Evolutionary conservation across 2,329 filamentous ascomycete species (phyloP), one percentile per base, ranked within the genome.

Genomic region (Endothia cerciana): DNA sequence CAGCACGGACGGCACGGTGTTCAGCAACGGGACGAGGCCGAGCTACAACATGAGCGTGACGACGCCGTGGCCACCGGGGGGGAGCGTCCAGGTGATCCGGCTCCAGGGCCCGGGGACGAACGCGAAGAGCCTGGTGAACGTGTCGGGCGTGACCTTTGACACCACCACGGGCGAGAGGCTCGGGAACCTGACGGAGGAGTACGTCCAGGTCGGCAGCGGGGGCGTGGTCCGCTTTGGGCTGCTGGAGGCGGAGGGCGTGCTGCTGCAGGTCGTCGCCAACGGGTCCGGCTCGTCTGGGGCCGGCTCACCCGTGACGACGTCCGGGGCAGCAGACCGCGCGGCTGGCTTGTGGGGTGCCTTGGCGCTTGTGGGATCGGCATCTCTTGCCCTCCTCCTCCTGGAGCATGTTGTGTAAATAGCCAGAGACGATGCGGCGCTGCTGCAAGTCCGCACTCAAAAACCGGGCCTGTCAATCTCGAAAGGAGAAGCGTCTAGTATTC

Each of bases 61-160:
- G 28, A 76, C 75, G 55, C 69, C 75, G 2, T 77, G 75, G 75
- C 58, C 68, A n/a, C 28, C 68, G 4, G 73, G 72, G 4, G 47
- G 57, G 6, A 58, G 61, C 22, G 72, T 74, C n/a, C 63, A 41
- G 17, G 69, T 74, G 15, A 67, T 73, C 19, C 68, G 76, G 47
- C 70, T 77, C 8, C 69, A 67, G 33, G 76, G 68, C 7, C 75
- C 75, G 3, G 76, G 76, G 4, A 77, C 75, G 38, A 77, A 77
- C 59, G 76, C 75, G 13, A 77, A 77, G 72, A 75, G 72, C 66
- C 67, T 68, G 10, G 72, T 77, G 28, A 68, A 69, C 11, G 75
- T 77, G 11, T 71, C 74, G 8, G 75, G 74, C 22, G 71, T 75
- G 7, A 68, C 71, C 1, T 77, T 77, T 60, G 74, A 77, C 55